Evolutionary conservation across 805 yeast species (phyloP).

Genomic region (Myxozyma neotropica): DNA sequence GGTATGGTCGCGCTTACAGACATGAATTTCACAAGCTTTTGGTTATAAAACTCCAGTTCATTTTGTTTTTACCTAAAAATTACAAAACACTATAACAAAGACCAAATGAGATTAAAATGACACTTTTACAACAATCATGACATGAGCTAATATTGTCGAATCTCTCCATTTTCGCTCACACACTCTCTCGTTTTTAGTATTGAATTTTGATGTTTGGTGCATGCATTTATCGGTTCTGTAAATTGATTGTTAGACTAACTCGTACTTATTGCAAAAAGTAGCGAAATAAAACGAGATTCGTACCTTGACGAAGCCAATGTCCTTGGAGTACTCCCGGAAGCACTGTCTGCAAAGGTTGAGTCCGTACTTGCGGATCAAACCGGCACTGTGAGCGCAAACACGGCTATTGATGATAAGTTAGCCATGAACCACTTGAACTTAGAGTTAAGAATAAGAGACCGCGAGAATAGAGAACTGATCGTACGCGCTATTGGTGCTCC

Average conservation of each 20-base stretch:
- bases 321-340: slow-evolving; percentile 99
- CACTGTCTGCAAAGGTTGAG: slow-evolving; percentile 99
- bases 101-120: background rate
- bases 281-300: background rate
- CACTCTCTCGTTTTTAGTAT: background rate
- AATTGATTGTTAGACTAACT: background rate
- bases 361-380: slow-evolving; percentile 97
- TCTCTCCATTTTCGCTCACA: too few species aligned
- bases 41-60: background rate
- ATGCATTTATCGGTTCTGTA: slow-evolving; percentile 22
- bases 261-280: too few species aligned
- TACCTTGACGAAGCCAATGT: slow-evolving; percentile 95
- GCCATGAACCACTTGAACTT: too few species aligned
- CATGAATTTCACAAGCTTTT: background rate
- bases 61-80: background rate
- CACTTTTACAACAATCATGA: background rate
- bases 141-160: too few species aligned
- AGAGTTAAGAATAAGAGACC: too few species aligned
- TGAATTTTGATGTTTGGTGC: background rate
- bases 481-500: too few species aligned
- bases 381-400: slow-evolving; percentile 98
- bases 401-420: slow-evolving; percentile 50
- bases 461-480: too few species aligned
- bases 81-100: background rate
- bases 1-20: too few species aligned